phyloP scores from a whole-genome alignment of 2,329 filamentous ascomycete species.

The Arthroderma sp. region DNA sequence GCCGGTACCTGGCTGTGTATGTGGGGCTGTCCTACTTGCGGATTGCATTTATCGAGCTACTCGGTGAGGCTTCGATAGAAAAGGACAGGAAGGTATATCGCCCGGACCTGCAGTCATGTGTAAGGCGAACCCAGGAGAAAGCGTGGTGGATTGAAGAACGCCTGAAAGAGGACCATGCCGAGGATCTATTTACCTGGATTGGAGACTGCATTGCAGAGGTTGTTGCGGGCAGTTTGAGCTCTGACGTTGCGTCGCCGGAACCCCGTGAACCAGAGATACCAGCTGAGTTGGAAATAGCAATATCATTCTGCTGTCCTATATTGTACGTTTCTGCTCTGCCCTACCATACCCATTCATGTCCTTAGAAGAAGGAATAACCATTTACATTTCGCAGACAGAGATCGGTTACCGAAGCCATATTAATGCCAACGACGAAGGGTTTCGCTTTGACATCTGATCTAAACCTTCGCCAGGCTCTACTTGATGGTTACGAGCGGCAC shows the following conservation, averaged over 20 bases:
- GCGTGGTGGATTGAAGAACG: constrained; percentile 62
- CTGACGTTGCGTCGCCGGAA: constrained; percentile 10
- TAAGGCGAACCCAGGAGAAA: constrained; percentile 50
- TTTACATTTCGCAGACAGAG: constrained; percentile 25
- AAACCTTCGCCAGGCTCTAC: constrained; percentile 21
- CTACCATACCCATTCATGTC: background rate
- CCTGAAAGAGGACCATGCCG: constrained; percentile 56
- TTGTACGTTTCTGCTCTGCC: constrained; percentile 16
- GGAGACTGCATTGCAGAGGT: constrained; percentile 59
- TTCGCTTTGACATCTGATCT: constrained; percentile 30
- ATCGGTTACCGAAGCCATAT: constrained; percentile 35
- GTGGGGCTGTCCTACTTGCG: constrained; percentile 39
- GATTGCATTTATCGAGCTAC: constrained; percentile 39
- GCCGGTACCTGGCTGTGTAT: constrained; percentile 39
- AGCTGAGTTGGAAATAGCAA: constrained; percentile 24
- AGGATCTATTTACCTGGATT: constrained; percentile 62
- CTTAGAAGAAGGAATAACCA: constrained; percentile 4
- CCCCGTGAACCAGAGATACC: constrained; percentile 15
- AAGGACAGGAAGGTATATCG: constrained; percentile 16
- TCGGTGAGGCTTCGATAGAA: constrained; percentile 18
- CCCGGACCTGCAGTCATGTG: constrained; percentile 25
- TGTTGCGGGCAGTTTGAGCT: constrained; percentile 37
- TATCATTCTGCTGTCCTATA: constrained; percentile 32
- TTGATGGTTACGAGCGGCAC: constrained; percentile 30
- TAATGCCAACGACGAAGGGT: constrained; percentile 41